phyloP scores from a whole-genome alignment of 495 filamentous ascomycete species.

The Acidiella bohemica region DNA sequence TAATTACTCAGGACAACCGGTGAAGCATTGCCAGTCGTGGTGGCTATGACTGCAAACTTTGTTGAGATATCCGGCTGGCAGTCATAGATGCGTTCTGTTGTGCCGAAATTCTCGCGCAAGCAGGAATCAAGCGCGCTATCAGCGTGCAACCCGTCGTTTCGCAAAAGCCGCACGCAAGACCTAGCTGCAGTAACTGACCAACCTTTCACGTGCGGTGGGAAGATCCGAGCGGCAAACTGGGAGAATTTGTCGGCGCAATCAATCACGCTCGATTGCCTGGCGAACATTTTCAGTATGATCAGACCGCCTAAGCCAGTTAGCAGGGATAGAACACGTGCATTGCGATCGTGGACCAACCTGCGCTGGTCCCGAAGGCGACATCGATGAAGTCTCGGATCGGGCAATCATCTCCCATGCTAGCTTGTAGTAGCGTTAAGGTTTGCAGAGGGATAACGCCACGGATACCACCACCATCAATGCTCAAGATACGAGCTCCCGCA shows the following conservation, averaged over 20 bases:
- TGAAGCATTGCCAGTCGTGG: neutral
- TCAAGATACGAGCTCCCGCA: constrained; percentile 26
- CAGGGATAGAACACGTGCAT: neutral
- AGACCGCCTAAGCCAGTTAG: neutral
- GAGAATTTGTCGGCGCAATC: neutral
- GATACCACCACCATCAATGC: constrained; percentile 28
- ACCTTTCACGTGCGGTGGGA: neutral
- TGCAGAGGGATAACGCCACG: constrained; percentile 28
- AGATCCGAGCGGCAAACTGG: neutral
- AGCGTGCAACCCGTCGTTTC: constrained; percentile 1
- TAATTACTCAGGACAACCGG: neutral
- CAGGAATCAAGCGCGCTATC: neutral
- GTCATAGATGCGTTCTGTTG: neutral
- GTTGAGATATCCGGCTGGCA: neutral
- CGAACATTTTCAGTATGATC: neutral
- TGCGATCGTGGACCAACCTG: constrained; percentile 17
- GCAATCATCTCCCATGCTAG: constrained; percentile 18
- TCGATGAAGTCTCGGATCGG: constrained; percentile 25
- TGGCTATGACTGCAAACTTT: constrained; percentile 1
- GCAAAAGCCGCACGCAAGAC: neutral
- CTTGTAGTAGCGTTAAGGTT: constrained; percentile 26
- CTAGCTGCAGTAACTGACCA: neutral
- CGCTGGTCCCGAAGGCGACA: constrained; percentile 27
- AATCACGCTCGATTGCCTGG: neutral
- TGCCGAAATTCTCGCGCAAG: neutral